Base-by-base conservation (phyloP, 2,329 filamentous ascomycete species). In the Colletotrichum echinochloae region DNA sequence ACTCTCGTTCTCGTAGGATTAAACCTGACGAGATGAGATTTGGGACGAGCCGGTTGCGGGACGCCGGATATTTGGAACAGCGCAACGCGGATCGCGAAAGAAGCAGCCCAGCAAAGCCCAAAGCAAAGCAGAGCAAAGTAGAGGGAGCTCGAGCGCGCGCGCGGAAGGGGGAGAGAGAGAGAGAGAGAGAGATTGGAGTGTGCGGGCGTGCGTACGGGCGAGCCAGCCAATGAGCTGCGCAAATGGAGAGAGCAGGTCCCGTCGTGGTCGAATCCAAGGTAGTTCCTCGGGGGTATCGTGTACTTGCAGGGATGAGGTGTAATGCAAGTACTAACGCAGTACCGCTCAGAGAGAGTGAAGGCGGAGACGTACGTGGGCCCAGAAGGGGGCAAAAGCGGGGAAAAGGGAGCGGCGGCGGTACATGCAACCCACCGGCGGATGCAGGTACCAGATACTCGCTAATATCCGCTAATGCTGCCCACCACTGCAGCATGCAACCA, bases 21-120 rank as follows among this genome's bases (percentile, higher is more conserved):
- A 70, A 75, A 72, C 65, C 74, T 74, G 73, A 72, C 71, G 72
- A 74, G 73, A 74, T 74, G 73, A 74, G 73, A 70, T 71, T 65
- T 74, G 61, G 63, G 73, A 72, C 67, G 68, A 73, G 72, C 69
- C 65, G 71, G 73, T 65, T 72, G 65, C 66, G 66, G 66, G 57
- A 55, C 54, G 59, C 63, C 52, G 52, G 48, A 54, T 71, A 71
- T 71, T 68, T 67, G 68, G 64, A 67, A 71, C 68, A 54, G 59
- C 64, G 65, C 56, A 71, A 55, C 52, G 52, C 68, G 52, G 35
- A 68, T 46, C 64, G 57, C 51, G 28, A 61, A 37, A 35, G 35
- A 35, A 67, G 44, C 68, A 68, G 56, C 18, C 33, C 56, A 52
- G 52, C 35, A 16, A 5, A 20, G 39, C 37, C 37, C 41, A 11